A percentile compares a stretch with the other conserved stretches of the same genome.
phyloP scores from a whole-genome alignment of 495 filamentous ascomycete species.

The Geopyxis carbonaria region DNA sequence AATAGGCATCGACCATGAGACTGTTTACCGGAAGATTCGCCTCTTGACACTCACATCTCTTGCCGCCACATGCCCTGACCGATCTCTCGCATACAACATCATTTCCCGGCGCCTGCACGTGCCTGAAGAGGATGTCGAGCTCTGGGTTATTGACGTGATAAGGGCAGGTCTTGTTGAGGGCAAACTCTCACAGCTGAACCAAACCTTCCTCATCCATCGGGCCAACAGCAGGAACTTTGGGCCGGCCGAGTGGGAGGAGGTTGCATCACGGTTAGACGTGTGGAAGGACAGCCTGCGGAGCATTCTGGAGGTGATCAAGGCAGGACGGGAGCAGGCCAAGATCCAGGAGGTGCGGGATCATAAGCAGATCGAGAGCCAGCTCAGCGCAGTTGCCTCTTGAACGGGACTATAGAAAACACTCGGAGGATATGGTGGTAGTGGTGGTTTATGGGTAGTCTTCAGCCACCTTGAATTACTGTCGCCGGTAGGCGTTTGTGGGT shows the following conservation, averaged over 20 bases:
- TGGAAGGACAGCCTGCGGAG: constrained; percentile 64
- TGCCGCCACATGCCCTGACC: constrained; percentile 60
- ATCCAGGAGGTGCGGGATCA: constrained; percentile 4
- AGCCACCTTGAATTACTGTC: too few species aligned
- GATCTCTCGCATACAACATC: constrained; percentile 66
- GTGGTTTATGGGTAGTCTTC: too few species aligned
- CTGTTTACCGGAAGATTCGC: constrained; percentile 74
- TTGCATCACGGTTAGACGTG: constrained; percentile 71
- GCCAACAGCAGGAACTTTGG: constrained; percentile 91
- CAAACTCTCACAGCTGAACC: constrained; percentile 74
- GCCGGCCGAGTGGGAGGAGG: constrained; percentile 94
- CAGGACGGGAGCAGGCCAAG: constrained; percentile 43
- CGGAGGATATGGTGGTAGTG: too few species aligned
- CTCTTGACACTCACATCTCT: constrained; percentile 82
- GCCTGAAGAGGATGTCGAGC: constrained; percentile 66
- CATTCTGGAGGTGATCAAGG: constrained; percentile 57
- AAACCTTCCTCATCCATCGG: constrained; percentile 84
- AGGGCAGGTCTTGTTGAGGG: constrained; percentile 87
- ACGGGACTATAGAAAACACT: too few species aligned
- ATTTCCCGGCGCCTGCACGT: constrained; percentile 74
- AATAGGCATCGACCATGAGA: constrained; percentile 37
- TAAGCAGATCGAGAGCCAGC: constrained; percentile 1
- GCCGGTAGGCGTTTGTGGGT: too few species aligned
- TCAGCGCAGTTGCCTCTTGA: too few species aligned
- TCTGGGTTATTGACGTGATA: constrained; percentile 97